Evolutionary conservation across 2,329 filamentous ascomycete genomes (phyloP).

Genomic region (Pyrenochaeta sp.): DNA sequence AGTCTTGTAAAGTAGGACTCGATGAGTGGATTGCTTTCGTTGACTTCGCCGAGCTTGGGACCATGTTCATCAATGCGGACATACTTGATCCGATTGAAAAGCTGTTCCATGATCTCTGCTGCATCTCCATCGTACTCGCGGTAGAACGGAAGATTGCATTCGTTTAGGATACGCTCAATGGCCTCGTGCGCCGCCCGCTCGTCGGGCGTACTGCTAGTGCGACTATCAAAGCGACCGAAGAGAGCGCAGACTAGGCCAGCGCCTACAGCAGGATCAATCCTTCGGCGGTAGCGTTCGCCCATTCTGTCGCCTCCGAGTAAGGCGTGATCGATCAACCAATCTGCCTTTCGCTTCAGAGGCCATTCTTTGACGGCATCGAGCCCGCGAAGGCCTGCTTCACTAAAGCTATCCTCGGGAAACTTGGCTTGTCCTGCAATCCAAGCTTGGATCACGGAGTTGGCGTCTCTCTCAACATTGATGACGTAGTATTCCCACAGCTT

Average conservation of each 20-base stretch:
- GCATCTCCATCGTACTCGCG: constrained; percentile 88
- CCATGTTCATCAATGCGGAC: constrained; percentile 90
- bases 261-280: constrained; percentile 71
- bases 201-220: constrained; percentile 58
- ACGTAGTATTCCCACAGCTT: constrained; percentile 95
- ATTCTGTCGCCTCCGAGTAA: constrained; percentile 75
- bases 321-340: constrained; percentile 72
- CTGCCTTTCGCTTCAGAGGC: constrained; percentile 65
- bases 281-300: constrained; percentile 79
- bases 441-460: constrained; percentile 70
- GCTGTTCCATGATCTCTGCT: constrained; percentile 83
- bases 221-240: constrained; percentile 71
- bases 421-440: constrained; percentile 71
- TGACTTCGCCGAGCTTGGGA: constrained; percentile 83
- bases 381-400: constrained; percentile 56
- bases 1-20: constrained; percentile 95
- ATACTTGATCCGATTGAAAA: constrained; percentile 96
- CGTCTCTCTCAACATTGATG: constrained; percentile 77
- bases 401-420: constrained; percentile 62
- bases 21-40: constrained; percentile 78
- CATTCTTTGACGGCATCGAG: constrained; percentile 62
- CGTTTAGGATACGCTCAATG: constrained; percentile 72
- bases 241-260: constrained; percentile 73
- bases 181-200: constrained; percentile 62
- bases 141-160: constrained; percentile 88